Evolutionary conservation across 2,329 filamentous ascomycete species (phyloP), one percentile per base, ranked within the genome.

Genomic region (Neophaeococcomyces aloes): DNA sequence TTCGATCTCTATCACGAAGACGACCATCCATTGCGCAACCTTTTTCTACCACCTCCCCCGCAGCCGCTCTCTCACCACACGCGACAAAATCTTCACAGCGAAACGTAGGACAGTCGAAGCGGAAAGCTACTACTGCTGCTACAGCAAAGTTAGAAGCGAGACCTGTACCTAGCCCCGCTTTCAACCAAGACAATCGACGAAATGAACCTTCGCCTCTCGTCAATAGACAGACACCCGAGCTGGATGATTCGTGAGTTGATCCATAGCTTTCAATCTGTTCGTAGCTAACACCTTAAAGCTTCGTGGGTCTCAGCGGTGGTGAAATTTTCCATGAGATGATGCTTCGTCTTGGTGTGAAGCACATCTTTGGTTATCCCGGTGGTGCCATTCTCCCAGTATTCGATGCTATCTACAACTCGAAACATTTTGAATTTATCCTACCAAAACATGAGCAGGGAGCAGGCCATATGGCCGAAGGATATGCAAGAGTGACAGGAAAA

Each of bases 241-340:
- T 87, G 72, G 83, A 88, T 63, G 83, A 88, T 63, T 87, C 83
- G 81, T 86, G 79, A 54, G 81, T 72, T 42, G 18, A 29, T 30
- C 27, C 14, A 18, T 1, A 27, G 21, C 17, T 34, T 23, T 30
- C 10, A 17, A 15, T 27, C 42, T 37, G 32, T 31, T 15, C 31
- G 41, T 21, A 44, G n/a, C 53, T 53, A 38, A 56, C 45, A 39
- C 21, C 5, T 18, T 47, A 13, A 13, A 86, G 81, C 48, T 94
- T 96, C 65, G 86, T 96, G 59, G 89, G 89, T 51, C 89, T 88
- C 74, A 94, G 79, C 38, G 89, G 91, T 61, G 91, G 91, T 61
- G 82, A 95, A 66, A 95, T 96, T 57, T 94, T 96, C 67, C 88
- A 96, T 65, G 89, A 96, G 69, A 96, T 96, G 89, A 95, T 98